phyloP scores from a whole-genome alignment of 768 basidiomycete genomes.

The Collybiopsis confluens region DNA sequence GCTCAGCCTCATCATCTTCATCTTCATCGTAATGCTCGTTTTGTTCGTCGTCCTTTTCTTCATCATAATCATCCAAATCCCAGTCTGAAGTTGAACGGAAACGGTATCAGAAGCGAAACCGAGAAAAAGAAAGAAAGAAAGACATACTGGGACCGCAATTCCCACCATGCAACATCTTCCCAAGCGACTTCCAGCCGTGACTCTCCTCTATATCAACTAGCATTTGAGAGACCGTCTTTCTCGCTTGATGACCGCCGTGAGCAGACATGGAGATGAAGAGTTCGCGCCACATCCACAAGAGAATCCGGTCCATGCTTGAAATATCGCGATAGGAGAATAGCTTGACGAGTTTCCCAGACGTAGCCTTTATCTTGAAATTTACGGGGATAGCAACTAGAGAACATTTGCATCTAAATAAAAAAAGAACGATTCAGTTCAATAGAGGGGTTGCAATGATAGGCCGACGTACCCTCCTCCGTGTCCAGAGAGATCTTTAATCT shows the following conservation, averaged over 20 bases:
- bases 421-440: background rate
- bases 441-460: background rate
- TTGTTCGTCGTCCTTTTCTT: background rate
- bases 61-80: background rate
- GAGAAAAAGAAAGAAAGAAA: background rate
- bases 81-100: background rate
- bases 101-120: background rate
- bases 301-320: conserved; percentile 29
- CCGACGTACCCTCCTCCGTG: conserved; percentile 20
- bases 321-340: conserved; percentile 35
- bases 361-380: conserved; percentile 29
- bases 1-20: too few species aligned
- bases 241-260: conserved; percentile 23
- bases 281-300: conserved; percentile 69
- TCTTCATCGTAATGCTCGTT: conserved; percentile 11
- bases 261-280: conserved; percentile 55
- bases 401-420: conserved; percentile 39
- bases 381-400: conserved; percentile 32
- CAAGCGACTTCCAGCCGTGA: conserved; percentile 48
- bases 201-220: conserved; percentile 52
- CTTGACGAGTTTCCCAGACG: conserved; percentile 33
- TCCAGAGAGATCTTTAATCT: conserved; percentile 22
- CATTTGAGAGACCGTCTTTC: conserved; percentile 43
- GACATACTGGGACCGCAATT: conserved; percentile 34
- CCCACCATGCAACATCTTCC: conserved; percentile 54